Conservation (phyloP, 176 grass and related monocot genomes). For the sorghum (Sorghum bicolor) region Sorghum_bicolor_NCBIv3 NC_012872.2:3875001-3875500, state of each 20-base stretch:
- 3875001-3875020: neutral
- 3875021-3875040: neutral
- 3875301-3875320: neutral
- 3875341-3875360: neutral
- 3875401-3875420: conserved; percentile 13
- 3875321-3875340: neutral
- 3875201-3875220: neutral
- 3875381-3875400: neutral
- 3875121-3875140: neutral
- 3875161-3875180: neutral
- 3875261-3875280: neutral
- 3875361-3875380: neutral
- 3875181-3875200: neutral
- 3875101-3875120: neutral
- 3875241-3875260: neutral
- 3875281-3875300: neutral
- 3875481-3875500: neutral
- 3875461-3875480: neutral
- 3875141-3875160: neutral
- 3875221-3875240: neutral
- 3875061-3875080: neutral
- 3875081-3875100: neutral
- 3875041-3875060: neutral
- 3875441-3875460: neutral
- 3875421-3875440: neutral